Evolutionary conservation across 2,329 filamentous ascomycete species (phyloP), one percentile per base, ranked within the genome.

Genomic region (Hymenoscyphus infarciens): DNA sequence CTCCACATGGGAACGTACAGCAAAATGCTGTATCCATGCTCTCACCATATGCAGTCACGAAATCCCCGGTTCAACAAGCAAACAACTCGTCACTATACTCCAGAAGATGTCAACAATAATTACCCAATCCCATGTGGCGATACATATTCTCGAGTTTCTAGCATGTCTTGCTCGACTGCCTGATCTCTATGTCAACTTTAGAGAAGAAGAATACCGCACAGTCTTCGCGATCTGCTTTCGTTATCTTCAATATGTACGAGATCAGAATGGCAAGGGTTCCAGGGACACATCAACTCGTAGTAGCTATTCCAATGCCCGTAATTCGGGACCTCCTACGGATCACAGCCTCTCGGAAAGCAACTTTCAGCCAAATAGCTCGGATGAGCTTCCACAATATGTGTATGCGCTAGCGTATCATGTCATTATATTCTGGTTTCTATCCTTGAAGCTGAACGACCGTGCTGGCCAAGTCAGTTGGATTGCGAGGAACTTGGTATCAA

Each of bases 121-220:
- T 71, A 98, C 95, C 0, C 93, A 97, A 71, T 88, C 92, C 6
- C 87, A 93, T 62, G 89, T 97, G 39, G 92, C 94, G 10, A 89
- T 97, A 65, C 95, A 99, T 73, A 96, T 99, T 64, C 81, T 99
- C 57, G 95, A 99, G 73, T 98, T 99, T 72, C 80, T 99, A n/a
- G 90, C 91, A 10, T 89, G 92, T 57, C 82, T 99, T 31, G 92
- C 93, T 60, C 88, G 94, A 39, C 80, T 97, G 63, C 91, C 91
- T 10, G 85, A 91, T 64, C 82, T 97, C 1, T 96, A 93, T 73
- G 87, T 91, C 72, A 96, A 97, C 72, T 91, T 97, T 74, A 85
- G 91, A 59, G 89, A 96, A 69, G 92, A 97, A 52, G 93, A 98
- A 71, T 97, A 94, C 75, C 90, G 91, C 66, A 92, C 91, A 60